Base-by-base conservation (phyloP, 2,329 filamentous ascomycete genomes). In the Pestalotiopsis sp. region DNA sequence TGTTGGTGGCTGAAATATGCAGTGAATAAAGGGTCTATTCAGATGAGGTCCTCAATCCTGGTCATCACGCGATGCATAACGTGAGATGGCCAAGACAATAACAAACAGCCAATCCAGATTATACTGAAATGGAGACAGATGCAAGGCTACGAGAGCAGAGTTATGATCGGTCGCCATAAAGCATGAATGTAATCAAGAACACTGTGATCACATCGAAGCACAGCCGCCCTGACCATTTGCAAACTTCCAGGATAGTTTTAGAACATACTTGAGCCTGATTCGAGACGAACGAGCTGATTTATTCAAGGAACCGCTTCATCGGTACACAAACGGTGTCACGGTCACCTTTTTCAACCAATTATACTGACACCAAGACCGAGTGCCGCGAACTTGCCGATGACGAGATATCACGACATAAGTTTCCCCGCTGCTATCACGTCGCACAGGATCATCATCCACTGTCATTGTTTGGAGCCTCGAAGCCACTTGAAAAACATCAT, bases 321-420 rank as follows among this genome's bases (percentile, higher is more conserved):
- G 40, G 40, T 44, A 17, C 40, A 44, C 17, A 44, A 44, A 44
- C 10, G 3, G 17, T 44, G 40, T 17, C 17, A 44, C 40, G 22
- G 24, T 22, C 13, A 9, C 7, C 24, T 22, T 14, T 57, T 60
- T 60, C 35, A 40, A 44, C 38, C 30, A 39, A 40, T 44, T 5
- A 48, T 10, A 10, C 14, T 3, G 24, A 14, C 5, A 6, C 14
- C 40, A 26, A 38, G 20, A 7, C 22, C 39, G 22, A 38, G 20
- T 13, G 11, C 26, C 57, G 57, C 26, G 38, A 35, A 10, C 22
- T 35, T 9, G 14, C 24, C 57, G 57, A 59, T 64, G 61, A 35
- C 61, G 61, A 64, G 20, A 64, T 26, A 64, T 64, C 61, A 64
- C 61, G 61, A 64, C 61, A 64, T 64, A 20, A 52, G 5, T 17